Percentiles rank a stretch among this genome's conserved stretches.
Conservation (phyloP, 129 eudicot genomes). For the Erigeron canadensis region DNA sequence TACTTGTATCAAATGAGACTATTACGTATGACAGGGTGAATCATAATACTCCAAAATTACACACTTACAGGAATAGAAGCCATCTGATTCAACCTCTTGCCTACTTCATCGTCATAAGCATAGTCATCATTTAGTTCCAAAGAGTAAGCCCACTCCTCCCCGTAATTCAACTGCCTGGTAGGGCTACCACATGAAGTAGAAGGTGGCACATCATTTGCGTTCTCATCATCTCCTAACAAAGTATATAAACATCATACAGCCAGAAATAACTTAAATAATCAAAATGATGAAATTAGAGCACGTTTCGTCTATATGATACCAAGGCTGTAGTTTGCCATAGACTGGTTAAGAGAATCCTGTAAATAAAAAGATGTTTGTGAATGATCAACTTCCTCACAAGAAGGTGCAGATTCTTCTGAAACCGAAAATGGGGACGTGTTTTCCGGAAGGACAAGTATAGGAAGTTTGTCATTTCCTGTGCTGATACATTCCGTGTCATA, state of each 20-base stretch:
- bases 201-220: conserved; percentile 41
- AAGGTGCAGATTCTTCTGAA: conserved; percentile 39
- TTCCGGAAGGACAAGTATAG: conserved; percentile 46
- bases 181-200: conserved; percentile 62
- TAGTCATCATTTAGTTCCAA: conserved; percentile 62
- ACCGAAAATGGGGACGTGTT: conserved; percentile 54
- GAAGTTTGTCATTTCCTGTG: conserved; percentile 41
- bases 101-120: conserved; percentile 78
- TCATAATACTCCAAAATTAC: conserved; percentile 18
- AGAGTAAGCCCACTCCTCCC: conserved; percentile 59
- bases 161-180: conserved; percentile 44
- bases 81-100: conserved; percentile 80
- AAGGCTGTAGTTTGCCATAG: conserved; percentile 56
- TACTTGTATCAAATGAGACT: neutral
- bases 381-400: conserved; percentile 44
- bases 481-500: conserved; percentile 41
- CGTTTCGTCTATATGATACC: conserved; percentile 38
- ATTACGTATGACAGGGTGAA: neutral
- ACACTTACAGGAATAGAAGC: conserved; percentile 77
- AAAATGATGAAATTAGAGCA: conserved; percentile 5
- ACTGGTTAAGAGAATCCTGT: conserved; percentile 53
- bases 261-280: conserved; percentile 17
- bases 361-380: conserved; percentile 52
- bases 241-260: conserved; percentile 20
- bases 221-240: conserved; percentile 54